Conservation (phyloP, 2,329 filamentous ascomycete species). For the Sporothrix globosa region DNA sequence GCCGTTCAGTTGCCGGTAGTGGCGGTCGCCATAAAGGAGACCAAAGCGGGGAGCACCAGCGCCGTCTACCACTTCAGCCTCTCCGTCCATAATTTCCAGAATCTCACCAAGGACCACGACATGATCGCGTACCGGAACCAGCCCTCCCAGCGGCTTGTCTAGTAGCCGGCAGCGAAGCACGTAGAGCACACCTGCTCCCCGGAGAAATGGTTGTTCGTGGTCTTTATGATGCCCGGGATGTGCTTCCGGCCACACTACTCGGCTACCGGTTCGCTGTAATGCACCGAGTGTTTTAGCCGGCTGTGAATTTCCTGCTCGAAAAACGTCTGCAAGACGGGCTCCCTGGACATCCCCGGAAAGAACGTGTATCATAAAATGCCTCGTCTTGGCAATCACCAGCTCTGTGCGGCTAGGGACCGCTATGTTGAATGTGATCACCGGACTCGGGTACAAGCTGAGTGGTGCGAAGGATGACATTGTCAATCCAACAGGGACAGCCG, state of each 20-base stretch:
- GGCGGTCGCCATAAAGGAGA: constrained; percentile 55
- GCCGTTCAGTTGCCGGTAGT: constrained; percentile 50
- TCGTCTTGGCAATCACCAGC: constrained; percentile 52
- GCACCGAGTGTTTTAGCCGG: constrained; percentile 26
- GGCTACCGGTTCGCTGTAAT: constrained; percentile 45
- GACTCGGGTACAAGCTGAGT: constrained; percentile 55
- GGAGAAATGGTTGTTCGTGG: constrained; percentile 43
- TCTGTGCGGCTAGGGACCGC: constrained; percentile 59
- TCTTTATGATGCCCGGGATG: constrained; percentile 41
- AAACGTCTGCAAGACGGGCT: constrained; percentile 55
- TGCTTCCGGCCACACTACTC: constrained; percentile 32
- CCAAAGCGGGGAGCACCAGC: constrained; percentile 45
- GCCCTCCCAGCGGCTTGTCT: constrained; percentile 45
- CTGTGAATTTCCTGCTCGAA: constrained; percentile 54
- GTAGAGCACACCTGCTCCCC: constrained; percentile 57
- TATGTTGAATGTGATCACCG: constrained; percentile 61
- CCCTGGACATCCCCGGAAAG: constrained; percentile 53
- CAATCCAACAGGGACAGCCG: constrained; percentile 51
- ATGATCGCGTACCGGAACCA: constrained; percentile 56
- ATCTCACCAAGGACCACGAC: constrained; percentile 58
- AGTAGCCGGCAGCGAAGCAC: constrained; percentile 46
- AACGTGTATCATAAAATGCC: constrained; percentile 60
- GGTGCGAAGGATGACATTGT: constrained; percentile 65
- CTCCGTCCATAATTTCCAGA: constrained; percentile 48
- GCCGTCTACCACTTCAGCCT: constrained; percentile 36